phyloP scores from a whole-genome alignment of 495 filamentous ascomycete genomes.

The Aspergillus carlsbadensis region DNA sequence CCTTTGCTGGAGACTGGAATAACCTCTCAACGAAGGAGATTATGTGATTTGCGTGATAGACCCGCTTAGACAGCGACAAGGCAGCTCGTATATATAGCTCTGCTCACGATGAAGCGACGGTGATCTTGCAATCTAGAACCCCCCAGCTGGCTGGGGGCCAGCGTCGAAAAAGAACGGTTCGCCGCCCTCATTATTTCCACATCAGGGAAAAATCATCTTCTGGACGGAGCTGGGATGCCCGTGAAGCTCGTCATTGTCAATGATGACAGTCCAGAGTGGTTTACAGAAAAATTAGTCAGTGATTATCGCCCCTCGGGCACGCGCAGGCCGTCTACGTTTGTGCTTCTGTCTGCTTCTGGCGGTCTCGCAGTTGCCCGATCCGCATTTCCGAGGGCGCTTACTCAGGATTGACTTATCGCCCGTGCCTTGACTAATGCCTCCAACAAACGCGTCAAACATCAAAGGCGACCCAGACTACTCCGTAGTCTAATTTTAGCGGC shows the following conservation, averaged over 20 bases:
- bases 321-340: not conserved
- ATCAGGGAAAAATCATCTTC: not conserved
- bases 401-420: not conserved
- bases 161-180: not conserved
- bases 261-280: not conserved
- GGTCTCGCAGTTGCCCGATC: not conserved
- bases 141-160: not conserved
- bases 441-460: not conserved
- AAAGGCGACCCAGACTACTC: too few relatives aligned
- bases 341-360: not conserved
- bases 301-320: not conserved
- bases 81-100: not conserved
- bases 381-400: constrained; percentile 1
- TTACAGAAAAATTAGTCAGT: constrained; percentile 3
- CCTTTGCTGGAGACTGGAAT: too few relatives aligned
- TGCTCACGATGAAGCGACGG: not conserved
- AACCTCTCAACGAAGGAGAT: not conserved
- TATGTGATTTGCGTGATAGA: not conserved
- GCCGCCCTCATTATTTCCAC: not conserved
- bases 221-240: not conserved
- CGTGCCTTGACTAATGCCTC: not conserved
- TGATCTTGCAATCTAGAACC: constrained; percentile 3
- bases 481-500: too few relatives aligned
- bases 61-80: not conserved
- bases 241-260: not conserved